Base-by-base conservation (phyloP, 768 basidiomycete genomes). In the Mycena galopus region DNA sequence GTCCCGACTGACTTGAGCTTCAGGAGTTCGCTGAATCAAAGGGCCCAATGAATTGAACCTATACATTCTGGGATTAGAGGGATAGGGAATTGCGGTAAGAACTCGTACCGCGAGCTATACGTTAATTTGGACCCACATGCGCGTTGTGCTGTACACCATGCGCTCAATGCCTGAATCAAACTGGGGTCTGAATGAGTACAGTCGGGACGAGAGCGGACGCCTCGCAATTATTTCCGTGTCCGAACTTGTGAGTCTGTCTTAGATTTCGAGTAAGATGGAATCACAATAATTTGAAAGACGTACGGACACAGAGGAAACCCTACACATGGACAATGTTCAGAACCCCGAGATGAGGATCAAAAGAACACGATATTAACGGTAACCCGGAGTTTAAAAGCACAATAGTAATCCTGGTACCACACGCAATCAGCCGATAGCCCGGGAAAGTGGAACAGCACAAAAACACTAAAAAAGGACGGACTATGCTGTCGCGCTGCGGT, bases 241-340 rank as follows among this genome's bases (percentile, higher is more conserved):
- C 53, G 29, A 29, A 27, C 53, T 55, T 32, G 53, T 55, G 53
- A 55, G 53, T 30, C 53, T 30, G 29, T 55, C 53, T 55, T 30
- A 55, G 53, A 55, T 55, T 55, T 55, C 53, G 27, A 55, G 53
- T 55, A 55, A 55, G 53, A 55, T 55, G 53, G 53, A 55, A 55
- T 55, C 29, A 17, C 53, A 55, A 8, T 55, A 55, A 55, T 11
- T 55, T 30, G 53, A 55, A 55, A 55, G 53, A 30, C 53, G 29
- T 55, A 55, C 29, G 53, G 27, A 55, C 27, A 55, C 53, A 55
- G 53, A 55, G 53, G 27, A 29, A 55, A 55, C 53, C 53, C 53
- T 14, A 55, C 53, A 55, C 25, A 55, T 55, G 53, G 53, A 32
- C 53, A 55, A 55, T 55, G 53, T 55, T 55, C 53, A 55, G 53